phyloP scores from a whole-genome alignment of 2,329 filamentous ascomycete species.

The Talaromyces sp. region DNA sequence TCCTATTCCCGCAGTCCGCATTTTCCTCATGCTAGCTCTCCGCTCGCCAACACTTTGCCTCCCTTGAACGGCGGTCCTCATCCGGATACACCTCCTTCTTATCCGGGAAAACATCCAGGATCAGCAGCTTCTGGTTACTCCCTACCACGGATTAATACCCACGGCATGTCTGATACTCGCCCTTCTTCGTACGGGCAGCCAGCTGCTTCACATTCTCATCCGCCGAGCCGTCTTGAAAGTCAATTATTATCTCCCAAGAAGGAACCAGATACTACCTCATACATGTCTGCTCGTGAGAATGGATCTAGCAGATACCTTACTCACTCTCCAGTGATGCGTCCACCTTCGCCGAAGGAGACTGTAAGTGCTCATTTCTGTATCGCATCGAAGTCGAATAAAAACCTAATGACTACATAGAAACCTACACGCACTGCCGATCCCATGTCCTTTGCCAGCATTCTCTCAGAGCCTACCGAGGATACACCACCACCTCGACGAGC shows the following conservation, averaged over 20 bases:
- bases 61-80: slow-evolving; percentile 39
- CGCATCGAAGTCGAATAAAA: not conserved
- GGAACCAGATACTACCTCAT: slow-evolving; percentile 36
- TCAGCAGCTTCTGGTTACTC: slow-evolving; percentile 31
- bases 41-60: slow-evolving; percentile 38
- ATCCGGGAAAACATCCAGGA: slow-evolving; percentile 31
- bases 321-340: slow-evolving; percentile 32
- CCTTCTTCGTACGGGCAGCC: slow-evolving; percentile 36
- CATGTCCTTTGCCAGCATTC: slow-evolving; percentile 95
- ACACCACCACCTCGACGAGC: slow-evolving; percentile 48
- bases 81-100: slow-evolving; percentile 34
- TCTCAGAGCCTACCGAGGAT: slow-evolving; percentile 72
- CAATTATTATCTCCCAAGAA: slow-evolving; percentile 42
- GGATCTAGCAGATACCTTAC: slow-evolving; percentile 28
- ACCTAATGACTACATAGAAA: slow-evolving; percentile 50
- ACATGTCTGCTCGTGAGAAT: slow-evolving; percentile 29
- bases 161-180: slow-evolving; percentile 35
- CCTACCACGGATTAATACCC: slow-evolving; percentile 35
- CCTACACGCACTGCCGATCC: slow-evolving; percentile 74
- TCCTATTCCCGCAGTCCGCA: slow-evolving; percentile 40
- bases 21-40: slow-evolving; percentile 40
- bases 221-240: slow-evolving; percentile 33
- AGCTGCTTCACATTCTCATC: slow-evolving; percentile 42
- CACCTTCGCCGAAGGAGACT: slow-evolving; percentile 38
- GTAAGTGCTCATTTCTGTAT: slow-evolving; percentile 29